Evolutionary conservation across 2,329 filamentous ascomycete species (phyloP).

Genomic region (Alternaria sp.): DNA sequence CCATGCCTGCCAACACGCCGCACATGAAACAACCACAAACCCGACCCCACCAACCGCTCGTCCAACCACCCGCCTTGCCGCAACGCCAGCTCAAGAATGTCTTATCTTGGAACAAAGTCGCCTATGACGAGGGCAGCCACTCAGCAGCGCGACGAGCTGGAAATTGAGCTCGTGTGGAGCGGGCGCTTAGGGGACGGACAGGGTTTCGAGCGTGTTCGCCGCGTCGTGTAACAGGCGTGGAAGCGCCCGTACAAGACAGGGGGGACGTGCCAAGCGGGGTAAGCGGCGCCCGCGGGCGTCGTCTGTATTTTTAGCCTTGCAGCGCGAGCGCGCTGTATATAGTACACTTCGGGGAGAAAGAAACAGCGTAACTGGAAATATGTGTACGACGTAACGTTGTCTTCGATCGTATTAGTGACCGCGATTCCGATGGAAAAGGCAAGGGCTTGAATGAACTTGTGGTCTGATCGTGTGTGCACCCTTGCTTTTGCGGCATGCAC

Average conservation of each 20-base stretch:
- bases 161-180: neutral
- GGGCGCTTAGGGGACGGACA: conserved; percentile 2
- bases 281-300: neutral
- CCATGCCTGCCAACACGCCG: neutral
- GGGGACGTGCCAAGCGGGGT: conserved; percentile 4
- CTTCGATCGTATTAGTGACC: neutral
- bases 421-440: neutral
- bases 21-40: conserved; percentile 5
- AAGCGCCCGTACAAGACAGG: neutral
- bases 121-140: neutral
- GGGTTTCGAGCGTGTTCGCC: conserved; percentile 1
- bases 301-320: neutral
- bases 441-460: conserved; percentile 9
- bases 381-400: neutral
- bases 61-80: neutral
- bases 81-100: neutral
- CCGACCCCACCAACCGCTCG: conserved; percentile 1
- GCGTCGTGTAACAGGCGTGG: neutral
- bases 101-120: neutral
- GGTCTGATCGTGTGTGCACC: conserved; percentile 5
- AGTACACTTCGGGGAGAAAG: neutral
- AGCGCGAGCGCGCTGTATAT: neutral
- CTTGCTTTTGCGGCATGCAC: conserved; percentile 9
- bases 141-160: neutral
- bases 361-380: neutral